Percentiles rank a stretch among this genome's conserved stretches.
phyloP scores from a whole-genome alignment of 1,284 basidiomycete genomes.

The Ustilago crameri region DNA sequence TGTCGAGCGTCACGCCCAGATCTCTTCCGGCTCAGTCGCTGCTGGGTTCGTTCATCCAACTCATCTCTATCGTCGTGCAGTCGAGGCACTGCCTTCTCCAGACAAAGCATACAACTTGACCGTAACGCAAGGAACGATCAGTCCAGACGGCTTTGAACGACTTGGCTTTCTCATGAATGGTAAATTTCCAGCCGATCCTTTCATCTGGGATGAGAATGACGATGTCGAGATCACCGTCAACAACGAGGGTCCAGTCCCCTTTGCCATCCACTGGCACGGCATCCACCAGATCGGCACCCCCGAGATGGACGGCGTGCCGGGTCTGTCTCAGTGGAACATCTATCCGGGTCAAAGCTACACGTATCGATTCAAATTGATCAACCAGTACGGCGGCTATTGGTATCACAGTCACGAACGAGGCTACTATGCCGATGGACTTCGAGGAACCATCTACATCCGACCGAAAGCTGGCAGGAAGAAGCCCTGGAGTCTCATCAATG shows the following conservation, averaged over 20 bases:
- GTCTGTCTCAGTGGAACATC: constrained; percentile 54
- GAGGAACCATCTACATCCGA: constrained; percentile 48
- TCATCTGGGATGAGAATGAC: constrained; percentile 56
- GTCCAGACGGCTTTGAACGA: constrained; percentile 44
- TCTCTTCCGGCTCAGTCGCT: constrained; percentile 28
- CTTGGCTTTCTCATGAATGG: constrained; percentile 53
- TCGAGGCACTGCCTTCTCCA: constrained; percentile 32
- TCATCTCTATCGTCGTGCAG: constrained; percentile 38
- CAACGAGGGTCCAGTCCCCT: constrained; percentile 44
- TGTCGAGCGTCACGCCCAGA: constrained; percentile 28
- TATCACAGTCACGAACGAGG: constrained; percentile 52
- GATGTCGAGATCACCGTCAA: constrained; percentile 45
- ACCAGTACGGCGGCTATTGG: constrained; percentile 53
- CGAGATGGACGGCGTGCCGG: constrained; percentile 57
- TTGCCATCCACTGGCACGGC: constrained; percentile 54
- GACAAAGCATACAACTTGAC: constrained; percentile 41
- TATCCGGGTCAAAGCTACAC: constrained; percentile 39
- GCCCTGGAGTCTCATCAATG: constrained; percentile 45
- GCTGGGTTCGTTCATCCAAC: constrained; percentile 38
- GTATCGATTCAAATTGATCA: constrained; percentile 50
- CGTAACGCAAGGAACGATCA: constrained; percentile 38
- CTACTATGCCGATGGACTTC: constrained; percentile 47
- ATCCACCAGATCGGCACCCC: constrained; percentile 53
- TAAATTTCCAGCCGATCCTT: constrained; percentile 39
- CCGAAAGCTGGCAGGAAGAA: constrained; percentile 34